Evolutionary conservation across 192 early-diverging fungal species (phyloP).

Genomic region (Coemansia sp.): DNA sequence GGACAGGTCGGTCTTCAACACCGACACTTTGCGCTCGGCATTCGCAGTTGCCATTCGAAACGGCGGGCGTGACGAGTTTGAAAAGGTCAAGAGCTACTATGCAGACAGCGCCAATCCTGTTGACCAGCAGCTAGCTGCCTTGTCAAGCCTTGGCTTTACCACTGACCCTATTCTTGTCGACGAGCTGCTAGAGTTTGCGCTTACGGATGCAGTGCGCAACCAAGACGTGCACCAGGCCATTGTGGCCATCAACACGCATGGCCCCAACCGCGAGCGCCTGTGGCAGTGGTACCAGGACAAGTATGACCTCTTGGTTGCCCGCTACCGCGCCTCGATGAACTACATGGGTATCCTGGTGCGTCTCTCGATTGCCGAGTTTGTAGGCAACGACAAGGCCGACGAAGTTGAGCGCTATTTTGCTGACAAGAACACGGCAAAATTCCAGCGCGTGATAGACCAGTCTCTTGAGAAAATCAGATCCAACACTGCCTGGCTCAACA

Average conservation of each 20-base stretch:
- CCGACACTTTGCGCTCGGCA: constrained; percentile 33
- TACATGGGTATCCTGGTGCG: constrained; percentile 66
- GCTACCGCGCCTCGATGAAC: constrained; percentile 64
- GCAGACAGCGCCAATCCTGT: constrained; percentile 56
- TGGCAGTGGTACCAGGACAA: constrained; percentile 68
- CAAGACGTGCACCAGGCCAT: constrained; percentile 63
- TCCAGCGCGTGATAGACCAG: constrained; percentile 66
- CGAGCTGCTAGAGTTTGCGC: constrained; percentile 59
- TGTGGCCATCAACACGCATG: constrained; percentile 55
- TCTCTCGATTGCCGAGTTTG: constrained; percentile 62
- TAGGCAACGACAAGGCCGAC: constrained; percentile 54
- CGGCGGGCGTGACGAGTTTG: constrained; percentile 60
- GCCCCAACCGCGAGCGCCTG: constrained; percentile 54
- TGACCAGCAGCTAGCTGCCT: constrained; percentile 68
- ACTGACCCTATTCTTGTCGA: constrained; percentile 57
- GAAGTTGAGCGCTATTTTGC: constrained; percentile 60
- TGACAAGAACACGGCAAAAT: constrained; percentile 52
- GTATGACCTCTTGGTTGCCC: constrained; percentile 56
- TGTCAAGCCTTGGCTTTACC: constrained; percentile 59
- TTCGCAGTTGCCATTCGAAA: constrained; percentile 67
- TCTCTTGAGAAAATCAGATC: constrained; percentile 65
- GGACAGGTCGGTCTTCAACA: constrained; percentile 60
- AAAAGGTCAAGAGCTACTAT: constrained; percentile 65
- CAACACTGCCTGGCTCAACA: constrained; percentile 51
- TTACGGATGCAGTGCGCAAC: constrained; percentile 65